Base-by-base conservation (phyloP, 257 asterid genomes). In the Fraxinus americana region DNA sequence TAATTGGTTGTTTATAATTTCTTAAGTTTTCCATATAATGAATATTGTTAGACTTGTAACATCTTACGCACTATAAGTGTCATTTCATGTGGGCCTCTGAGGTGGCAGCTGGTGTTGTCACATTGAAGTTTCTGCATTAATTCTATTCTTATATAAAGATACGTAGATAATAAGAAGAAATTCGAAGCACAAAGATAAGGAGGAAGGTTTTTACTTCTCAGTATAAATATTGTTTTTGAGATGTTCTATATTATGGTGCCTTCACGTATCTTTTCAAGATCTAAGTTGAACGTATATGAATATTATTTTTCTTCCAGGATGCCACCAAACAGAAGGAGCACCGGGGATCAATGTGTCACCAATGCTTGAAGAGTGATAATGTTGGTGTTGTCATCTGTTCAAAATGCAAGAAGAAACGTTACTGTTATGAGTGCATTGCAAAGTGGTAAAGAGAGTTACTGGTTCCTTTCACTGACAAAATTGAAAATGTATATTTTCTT, bases 401-500 rank as follows among this genome's bases (percentile, higher is more conserved):
- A 67, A 89, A 83, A 59, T 93, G 98, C 92, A 86, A 84, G 67
- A 82, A 68, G 84, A 92, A 87, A 74, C 90, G 88, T 73, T 93
- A 91, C 87, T 93, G 98, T 87, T 61, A 72, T 35, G 87, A 84
- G 13, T 93, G 98, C 91, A 86, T 93, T 78, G 78, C 76, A 17
- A 88, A 91, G 80, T 91, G 98, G 98, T 92, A 88, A 83, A 73
- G 41, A 78, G 57, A 65, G 27, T 34, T 82, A 30, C 50, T 81
- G 30, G 69, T 70, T 78, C 71, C 78, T 54, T 72, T 78, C 52
- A 35, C 77, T 73, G 68, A 73, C 77, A 25, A 82, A 67, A 54
- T 59, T 25, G 16, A 59, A 45, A 43, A 48, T 68, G 10, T 14
- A 39, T 82, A 4, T 36, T 29, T 36, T 65, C 43, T 39, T 17